Evolutionary conservation across 2,329 filamentous ascomycete genomes (phyloP).

Genomic region (Camillea tinctor): DNA sequence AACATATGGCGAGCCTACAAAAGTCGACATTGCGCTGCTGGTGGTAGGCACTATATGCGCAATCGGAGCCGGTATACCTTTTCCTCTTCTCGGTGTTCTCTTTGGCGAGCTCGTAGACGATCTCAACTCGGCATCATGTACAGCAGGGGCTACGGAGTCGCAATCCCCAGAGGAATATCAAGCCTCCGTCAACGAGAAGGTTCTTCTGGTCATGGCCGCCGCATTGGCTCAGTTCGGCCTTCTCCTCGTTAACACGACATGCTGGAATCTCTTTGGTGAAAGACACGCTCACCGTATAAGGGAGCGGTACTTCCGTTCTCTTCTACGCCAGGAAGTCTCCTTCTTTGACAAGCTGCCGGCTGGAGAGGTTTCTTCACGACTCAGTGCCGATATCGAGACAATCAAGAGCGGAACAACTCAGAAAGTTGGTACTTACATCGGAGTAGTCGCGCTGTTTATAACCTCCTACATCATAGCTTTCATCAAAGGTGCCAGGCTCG

Average conservation of each 20-base stretch:
- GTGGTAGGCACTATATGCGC: slow-evolving; percentile 41
- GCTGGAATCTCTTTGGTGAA: slow-evolving; percentile 58
- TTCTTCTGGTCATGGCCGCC: slow-evolving; percentile 58
- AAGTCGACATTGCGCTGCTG: slow-evolving; percentile 43
- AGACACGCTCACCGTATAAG: slow-evolving; percentile 56
- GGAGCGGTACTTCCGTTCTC: slow-evolving; percentile 51
- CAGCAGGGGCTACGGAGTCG: slow-evolving; percentile 18
- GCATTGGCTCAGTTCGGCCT: slow-evolving; percentile 56
- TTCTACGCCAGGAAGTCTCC: slow-evolving; percentile 55
- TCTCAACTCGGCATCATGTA: slow-evolving; percentile 57
- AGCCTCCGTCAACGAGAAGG: slow-evolving; percentile 45
- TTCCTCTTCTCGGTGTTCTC: slow-evolving; percentile 62
- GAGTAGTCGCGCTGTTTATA: slow-evolving; percentile 57
- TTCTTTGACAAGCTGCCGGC: slow-evolving; percentile 57
- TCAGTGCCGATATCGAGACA: slow-evolving; percentile 58
- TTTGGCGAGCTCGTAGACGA: slow-evolving; percentile 64
- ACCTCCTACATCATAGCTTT: slow-evolving; percentile 62
- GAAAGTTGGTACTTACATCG: slow-evolving; percentile 60
- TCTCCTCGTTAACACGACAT: slow-evolving; percentile 57
- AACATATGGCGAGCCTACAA: slow-evolving; percentile 44
- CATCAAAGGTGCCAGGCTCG: slow-evolving; percentile 55
- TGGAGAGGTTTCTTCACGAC: slow-evolving; percentile 55
- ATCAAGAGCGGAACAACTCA: slow-evolving; percentile 61
- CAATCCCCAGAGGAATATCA: slow-evolving; percentile 33
- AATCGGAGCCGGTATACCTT: slow-evolving; percentile 59